Conservation (phyloP, 2,329 filamentous ascomycete genomes). For the Fusarium cicatricum region DNA sequence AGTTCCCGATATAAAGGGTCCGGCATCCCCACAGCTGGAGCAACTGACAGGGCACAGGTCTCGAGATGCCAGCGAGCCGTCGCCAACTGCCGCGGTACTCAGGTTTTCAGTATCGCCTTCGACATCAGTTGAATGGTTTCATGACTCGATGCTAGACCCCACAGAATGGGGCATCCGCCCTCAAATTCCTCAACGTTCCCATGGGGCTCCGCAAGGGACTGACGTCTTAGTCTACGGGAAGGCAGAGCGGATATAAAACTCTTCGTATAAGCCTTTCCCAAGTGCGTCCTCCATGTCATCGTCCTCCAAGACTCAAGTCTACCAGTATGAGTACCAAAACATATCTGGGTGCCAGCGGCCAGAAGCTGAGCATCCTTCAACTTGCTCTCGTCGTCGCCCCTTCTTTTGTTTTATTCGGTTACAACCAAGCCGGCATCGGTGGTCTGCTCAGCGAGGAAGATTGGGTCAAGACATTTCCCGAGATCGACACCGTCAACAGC, state of each 20-base stretch:
- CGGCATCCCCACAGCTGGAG: background rate
- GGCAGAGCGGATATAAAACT: slow-evolving; percentile 2
- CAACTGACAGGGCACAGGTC: background rate
- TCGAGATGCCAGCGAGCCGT: background rate
- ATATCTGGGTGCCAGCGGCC: slow-evolving; percentile 49
- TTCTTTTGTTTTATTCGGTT: slow-evolving; percentile 57
- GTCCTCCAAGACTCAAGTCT: background rate
- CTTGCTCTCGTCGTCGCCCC: slow-evolving; percentile 54
- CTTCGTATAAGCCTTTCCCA: background rate
- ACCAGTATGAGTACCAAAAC: slow-evolving; percentile 26
- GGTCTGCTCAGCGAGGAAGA: slow-evolving; percentile 71
- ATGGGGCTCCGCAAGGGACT: slow-evolving; percentile 32
- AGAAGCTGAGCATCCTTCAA: slow-evolving; percentile 48
- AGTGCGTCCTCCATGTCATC: background rate
- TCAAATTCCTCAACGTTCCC: slow-evolving; percentile 7
- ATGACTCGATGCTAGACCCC: slow-evolving; percentile 15
- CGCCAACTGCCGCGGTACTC: background rate
- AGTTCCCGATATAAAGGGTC: slow-evolving; percentile 17
- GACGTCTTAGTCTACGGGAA: background rate
- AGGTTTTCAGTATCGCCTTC: background rate
- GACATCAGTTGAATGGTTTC: background rate
- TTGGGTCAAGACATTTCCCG: slow-evolving; percentile 62
- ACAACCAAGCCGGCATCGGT: slow-evolving; percentile 75
- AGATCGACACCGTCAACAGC: slow-evolving; percentile 61
- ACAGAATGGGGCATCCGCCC: slow-evolving; percentile 19